Evolutionary conservation across 345 rosid species (phyloP), one percentile per base, ranked within the genome.

Genomic region (Sonneratia alba): DNA sequence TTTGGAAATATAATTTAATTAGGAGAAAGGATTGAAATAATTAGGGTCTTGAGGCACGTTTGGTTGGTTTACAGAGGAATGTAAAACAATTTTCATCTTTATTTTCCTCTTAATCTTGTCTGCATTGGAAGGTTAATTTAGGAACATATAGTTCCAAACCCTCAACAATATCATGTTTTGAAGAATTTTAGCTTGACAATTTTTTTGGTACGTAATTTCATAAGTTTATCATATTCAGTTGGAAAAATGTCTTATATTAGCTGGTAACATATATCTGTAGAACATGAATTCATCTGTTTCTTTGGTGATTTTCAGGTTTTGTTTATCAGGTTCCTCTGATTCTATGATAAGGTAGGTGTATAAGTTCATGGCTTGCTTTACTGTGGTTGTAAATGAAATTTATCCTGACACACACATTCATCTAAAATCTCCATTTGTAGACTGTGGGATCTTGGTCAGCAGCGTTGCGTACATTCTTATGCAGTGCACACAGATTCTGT

Each of bases 401-500:
- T 42, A 10, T 48, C 55, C 70, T 68, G 70, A 42, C 36, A 53
- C 38, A 6, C 57, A n/a, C 6, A 38, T 64, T 47, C 36, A 73
- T 66, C 68, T 76, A 68, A 77, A 18, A 77, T 71, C 63, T 56
- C 70, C 27, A 48, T 73, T 74, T 59, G 42, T 80, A 96, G 99
- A 82, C 83, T 96, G 71, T 96, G 99, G 99, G 99, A 96, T 82
- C 91, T 96, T 80, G 98, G 99, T 77, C 98, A 92, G 87, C 99
- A 96, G 80, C 90, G 99, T 66, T 96, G 99, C 73, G 70, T 96
- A 79, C 99, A 96, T 83, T 92, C 99, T 63, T 96, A 96, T 83
- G 98, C 99, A 22, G 99, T 96, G 77, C 99, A 96, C 79, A 96
- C 99, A 56, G 98, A 96, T 85, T 96, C 99, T 81, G 99, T 96